Percentiles rank a stretch among this genome's conserved stretches.
These are phyloP conservation scores for Leccinum longicurvipes DNA, from an alignment of 768 basidiomycete species.

Conservation along the genomic window DNA sequence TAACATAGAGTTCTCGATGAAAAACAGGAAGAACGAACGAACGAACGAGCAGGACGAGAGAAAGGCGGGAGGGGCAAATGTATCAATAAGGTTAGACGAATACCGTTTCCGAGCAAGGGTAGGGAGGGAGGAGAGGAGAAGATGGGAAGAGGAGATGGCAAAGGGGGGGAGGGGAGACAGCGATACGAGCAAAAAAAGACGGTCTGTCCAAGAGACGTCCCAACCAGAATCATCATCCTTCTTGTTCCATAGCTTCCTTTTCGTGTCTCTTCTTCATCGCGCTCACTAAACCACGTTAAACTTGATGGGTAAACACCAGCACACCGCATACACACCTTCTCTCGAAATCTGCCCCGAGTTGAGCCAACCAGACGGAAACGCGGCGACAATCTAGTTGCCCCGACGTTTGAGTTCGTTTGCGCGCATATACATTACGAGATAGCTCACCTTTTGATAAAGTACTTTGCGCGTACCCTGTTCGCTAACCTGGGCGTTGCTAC, in stretches of 20 bases:
- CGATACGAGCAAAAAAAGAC: too few species aligned
- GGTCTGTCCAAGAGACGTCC: neutral
- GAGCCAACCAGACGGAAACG: slow-evolving; percentile 83
- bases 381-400: slow-evolving; percentile 58
- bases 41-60: neutral
- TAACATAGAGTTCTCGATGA: neutral
- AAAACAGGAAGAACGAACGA: neutral
- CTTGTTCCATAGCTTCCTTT: slow-evolving; percentile 65
- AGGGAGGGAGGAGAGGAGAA: neutral
- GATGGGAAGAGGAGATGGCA: too few species aligned
- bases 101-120: neutral
- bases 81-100: neutral
- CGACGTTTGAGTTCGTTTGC: neutral
- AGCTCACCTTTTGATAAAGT: slow-evolving; percentile 70
- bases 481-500: slow-evolving; percentile 66
- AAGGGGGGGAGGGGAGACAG: too few species aligned
- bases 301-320: neutral
- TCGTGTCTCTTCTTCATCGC: slow-evolving; percentile 82
- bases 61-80: neutral
- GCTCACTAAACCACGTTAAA: slow-evolving; percentile 50
- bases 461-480: slow-evolving; percentile 78
- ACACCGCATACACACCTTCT: slow-evolving; percentile 55
- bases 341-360: slow-evolving; percentile 82
- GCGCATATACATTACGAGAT: neutral
- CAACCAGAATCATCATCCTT: slow-evolving; percentile 26